A percentile compares a stretch with the other conserved stretches of the same genome.
Conservation (phyloP, 768 basidiomycete species). For the Paxillus rubicundulus region DNA sequence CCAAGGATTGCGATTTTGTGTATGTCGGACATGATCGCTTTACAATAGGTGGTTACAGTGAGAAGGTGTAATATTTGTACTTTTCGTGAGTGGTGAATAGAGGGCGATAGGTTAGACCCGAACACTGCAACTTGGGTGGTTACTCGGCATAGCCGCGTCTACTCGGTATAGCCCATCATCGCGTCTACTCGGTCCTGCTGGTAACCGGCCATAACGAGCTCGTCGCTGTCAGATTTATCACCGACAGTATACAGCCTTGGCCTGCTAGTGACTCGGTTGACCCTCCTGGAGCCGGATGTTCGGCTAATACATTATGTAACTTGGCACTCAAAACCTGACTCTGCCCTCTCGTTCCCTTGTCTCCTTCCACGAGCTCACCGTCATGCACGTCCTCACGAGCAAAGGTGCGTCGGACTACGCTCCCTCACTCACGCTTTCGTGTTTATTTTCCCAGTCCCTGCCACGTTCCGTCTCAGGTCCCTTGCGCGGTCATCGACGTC, state of each 20-base stretch:
- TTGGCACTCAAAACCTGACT: too few species aligned
- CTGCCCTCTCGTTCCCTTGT: not conserved
- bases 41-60: too few species aligned
- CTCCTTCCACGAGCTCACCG: not conserved
- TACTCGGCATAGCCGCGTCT: too few species aligned
- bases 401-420: not conserved
- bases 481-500: not conserved
- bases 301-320: not conserved
- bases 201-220: not conserved
- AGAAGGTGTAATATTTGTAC: not conserved
- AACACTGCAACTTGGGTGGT: not conserved
- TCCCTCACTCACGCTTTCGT: not conserved
- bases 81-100: not conserved
- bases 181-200: not conserved
- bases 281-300: too few species aligned
- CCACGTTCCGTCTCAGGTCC: conserved; percentile 3
- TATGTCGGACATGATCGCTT: conserved; percentile 5
- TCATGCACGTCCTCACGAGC: not conserved
- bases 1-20: conserved; percentile 78
- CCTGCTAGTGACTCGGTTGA: too few species aligned
- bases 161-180: not conserved
- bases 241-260: not conserved
- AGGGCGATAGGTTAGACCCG: not conserved
- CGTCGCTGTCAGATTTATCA: not conserved
- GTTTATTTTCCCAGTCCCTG: not conserved